phyloP scores from a whole-genome alignment of 805 yeast genomes.

The Wickerhamomyces strasburgensis region DNA sequence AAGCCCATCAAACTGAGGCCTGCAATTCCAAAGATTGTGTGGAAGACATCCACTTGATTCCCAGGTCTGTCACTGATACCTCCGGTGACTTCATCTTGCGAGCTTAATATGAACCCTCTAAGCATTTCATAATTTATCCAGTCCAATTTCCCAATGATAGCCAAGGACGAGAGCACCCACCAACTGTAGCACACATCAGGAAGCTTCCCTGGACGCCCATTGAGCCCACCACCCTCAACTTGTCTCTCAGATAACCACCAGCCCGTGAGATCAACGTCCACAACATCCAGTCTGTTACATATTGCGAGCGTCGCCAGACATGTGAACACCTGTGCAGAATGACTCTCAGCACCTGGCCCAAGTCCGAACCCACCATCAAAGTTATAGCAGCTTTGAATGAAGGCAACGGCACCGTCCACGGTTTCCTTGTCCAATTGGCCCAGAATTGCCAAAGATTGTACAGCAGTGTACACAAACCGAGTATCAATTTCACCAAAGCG shows the following conservation, averaged over 20 bases:
- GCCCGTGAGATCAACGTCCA: conserved; percentile 44
- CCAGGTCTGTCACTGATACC: conserved; percentile 92
- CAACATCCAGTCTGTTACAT: conserved; percentile 47
- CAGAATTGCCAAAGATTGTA: conserved; percentile 66
- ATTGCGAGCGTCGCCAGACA: conserved; percentile 81
- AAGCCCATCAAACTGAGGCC: conserved; percentile 76
- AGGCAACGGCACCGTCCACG: conserved; percentile 59
- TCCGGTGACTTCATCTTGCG: conserved; percentile 77
- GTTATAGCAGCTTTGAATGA: conserved; percentile 67
- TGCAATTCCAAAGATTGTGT: conserved; percentile 84
- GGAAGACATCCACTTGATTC: conserved; percentile 89
- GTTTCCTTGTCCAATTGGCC: conserved; percentile 54
- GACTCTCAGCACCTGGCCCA: conserved; percentile 93
- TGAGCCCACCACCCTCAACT: conserved; percentile 79
- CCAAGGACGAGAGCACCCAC: conserved; percentile 87
- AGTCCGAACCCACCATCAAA: conserved; percentile 96
- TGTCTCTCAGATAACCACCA: conserved; percentile 95
- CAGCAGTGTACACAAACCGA: conserved; percentile 79
- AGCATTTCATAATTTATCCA: conserved; percentile 74
- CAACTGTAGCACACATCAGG: conserved; percentile 98
- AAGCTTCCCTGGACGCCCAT: conserved; percentile 92
- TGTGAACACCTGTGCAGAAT: conserved; percentile 87
- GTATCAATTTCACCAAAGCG: conserved; percentile 90
- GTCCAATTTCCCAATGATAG: conserved; percentile 57
- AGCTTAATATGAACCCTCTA: conserved; percentile 58